Percentiles rank a stretch among this genome's conserved stretches.
These are phyloP conservation scores for Lathyrus aphaca DNA, from an alignment of 306 rosid genomes.

Conservation along the genomic window DNA sequence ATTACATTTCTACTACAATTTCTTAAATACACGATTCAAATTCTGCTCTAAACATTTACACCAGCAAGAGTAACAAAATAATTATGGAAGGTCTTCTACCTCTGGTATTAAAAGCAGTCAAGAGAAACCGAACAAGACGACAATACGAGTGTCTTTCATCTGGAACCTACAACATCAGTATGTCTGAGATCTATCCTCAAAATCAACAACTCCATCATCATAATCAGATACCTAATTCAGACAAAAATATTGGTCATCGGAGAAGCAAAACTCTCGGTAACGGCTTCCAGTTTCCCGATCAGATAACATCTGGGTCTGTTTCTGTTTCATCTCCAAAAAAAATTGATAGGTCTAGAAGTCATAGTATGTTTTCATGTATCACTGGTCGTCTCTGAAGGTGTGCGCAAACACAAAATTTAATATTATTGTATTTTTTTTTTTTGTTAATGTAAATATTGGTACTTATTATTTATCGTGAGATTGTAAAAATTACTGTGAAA, in stretches of 20 bases:
- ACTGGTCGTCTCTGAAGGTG: conserved; percentile 40
- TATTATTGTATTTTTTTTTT: not conserved
- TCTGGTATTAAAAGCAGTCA: conserved; percentile 46
- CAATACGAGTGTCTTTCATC: conserved; percentile 46
- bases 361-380: conserved; percentile 49
- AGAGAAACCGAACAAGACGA: conserved; percentile 42
- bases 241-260: conserved; percentile 28
- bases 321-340: conserved; percentile 31
- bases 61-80: not conserved
- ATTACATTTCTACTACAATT: not conserved
- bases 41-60: not conserved
- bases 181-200: conserved; percentile 44
- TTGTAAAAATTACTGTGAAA: too few relatives aligned
- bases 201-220: conserved; percentile 2
- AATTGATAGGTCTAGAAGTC: conserved; percentile 43
- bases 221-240: not conserved
- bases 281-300: conserved; percentile 8
- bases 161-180: conserved; percentile 32
- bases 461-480: too few relatives aligned
- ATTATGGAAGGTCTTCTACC: conserved; percentile 56
- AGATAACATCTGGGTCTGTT: not conserved
- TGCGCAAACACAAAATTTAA: not conserved
- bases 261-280: conserved; percentile 33
- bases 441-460: not conserved
- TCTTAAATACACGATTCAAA: not conserved